These are phyloP conservation scores for Stellera chamaejasme DNA, from an alignment of 345 rosid species.

Conservation along the genomic window DNA sequence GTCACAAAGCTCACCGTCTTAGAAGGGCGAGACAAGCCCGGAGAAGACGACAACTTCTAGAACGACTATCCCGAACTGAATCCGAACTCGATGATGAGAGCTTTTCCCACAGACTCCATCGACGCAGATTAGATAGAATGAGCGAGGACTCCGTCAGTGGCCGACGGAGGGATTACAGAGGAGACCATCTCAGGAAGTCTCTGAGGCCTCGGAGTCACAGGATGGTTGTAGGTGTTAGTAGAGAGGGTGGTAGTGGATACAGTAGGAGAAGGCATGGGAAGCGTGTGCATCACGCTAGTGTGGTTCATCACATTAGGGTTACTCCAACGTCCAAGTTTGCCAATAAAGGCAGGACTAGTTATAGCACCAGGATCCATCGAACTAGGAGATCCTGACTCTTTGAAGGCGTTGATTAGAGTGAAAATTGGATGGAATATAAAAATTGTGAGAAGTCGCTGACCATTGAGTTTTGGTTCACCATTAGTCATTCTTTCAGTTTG, in stretches of 20 bases:
- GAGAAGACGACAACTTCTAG: slow-evolving; percentile 12
- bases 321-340: slow-evolving; percentile 37
- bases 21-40: slow-evolving; percentile 16
- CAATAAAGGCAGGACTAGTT: slow-evolving; percentile 20
- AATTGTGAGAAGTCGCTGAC: no score
- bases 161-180: slow-evolving; percentile 16
- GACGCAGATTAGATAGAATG: slow-evolving; percentile 1
- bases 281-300: slow-evolving; percentile 15
- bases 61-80: slow-evolving; percentile 6
- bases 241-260: slow-evolving; percentile 17
- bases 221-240: slow-evolving; percentile 24
- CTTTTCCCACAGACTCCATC: slow-evolving; percentile 6
- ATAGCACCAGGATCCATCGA: slow-evolving; percentile 5
- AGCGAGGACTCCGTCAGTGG: background rate
- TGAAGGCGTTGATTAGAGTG: no score
- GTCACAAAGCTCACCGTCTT: slow-evolving; percentile 13
- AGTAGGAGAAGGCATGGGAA: slow-evolving; percentile 6
- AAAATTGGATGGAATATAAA: no score
- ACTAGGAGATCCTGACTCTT: no score
- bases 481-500: no score
- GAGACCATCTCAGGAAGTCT: slow-evolving; percentile 33
- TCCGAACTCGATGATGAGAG: slow-evolving; percentile 8
- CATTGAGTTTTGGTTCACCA: no score
- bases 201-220: slow-evolving; percentile 36
- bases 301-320: slow-evolving; percentile 26